These are phyloP conservation scores for Musa schizocarpa DNA, from an alignment of 176 grass and related monocot species.

Conservation along the genomic window DNA sequence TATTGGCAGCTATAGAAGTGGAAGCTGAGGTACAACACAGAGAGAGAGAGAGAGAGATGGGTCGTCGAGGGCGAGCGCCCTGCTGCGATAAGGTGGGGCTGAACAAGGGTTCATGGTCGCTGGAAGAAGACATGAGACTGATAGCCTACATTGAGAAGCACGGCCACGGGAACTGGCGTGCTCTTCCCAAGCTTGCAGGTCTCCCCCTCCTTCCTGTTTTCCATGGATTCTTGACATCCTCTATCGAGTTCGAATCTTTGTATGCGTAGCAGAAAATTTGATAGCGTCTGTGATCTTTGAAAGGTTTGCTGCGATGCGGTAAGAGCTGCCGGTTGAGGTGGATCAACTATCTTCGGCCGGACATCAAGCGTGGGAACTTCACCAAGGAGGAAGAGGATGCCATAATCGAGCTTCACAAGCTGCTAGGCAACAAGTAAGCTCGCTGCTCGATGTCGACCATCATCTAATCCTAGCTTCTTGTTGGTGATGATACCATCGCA, in stretches of 20 bases:
- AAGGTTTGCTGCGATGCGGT: neutral
- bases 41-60: neutral
- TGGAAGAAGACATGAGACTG: neutral
- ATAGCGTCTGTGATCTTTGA: too few species aligned
- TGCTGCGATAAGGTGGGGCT: neutral
- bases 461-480: too few species aligned
- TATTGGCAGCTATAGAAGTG: too few species aligned
- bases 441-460: too few species aligned
- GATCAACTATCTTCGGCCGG: neutral
- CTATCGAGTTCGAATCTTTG: too few species aligned
- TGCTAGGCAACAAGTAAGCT: slow-evolving; percentile 1
- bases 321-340: slow-evolving; percentile 5
- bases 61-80: neutral
- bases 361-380: slow-evolving; percentile 4
- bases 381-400: neutral
- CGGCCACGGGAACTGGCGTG: neutral
- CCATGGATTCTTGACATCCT: too few species aligned
- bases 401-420: neutral
- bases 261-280: too few species aligned
- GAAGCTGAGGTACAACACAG: too few species aligned
- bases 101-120: slow-evolving; percentile 1
- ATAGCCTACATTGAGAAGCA: neutral
- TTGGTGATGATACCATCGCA: too few species aligned
- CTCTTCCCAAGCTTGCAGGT: neutral
- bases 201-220: too few species aligned